Percentiles rank a stretch among this genome's conserved stretches.
phyloP scores from a whole-genome alignment of 345 rosid genomes.

The Salix arbutifolia region DNA sequence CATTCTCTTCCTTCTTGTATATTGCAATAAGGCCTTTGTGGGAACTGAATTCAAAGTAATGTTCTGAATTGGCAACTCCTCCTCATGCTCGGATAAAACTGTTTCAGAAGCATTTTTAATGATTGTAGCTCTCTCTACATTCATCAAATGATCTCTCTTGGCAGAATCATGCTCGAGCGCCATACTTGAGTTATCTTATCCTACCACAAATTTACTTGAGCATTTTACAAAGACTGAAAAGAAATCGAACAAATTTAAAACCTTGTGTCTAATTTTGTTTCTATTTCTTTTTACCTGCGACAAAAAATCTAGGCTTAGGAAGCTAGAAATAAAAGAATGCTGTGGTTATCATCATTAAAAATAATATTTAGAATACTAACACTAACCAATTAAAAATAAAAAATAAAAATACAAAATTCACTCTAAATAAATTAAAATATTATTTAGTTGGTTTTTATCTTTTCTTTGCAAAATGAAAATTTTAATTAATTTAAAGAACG shows the following conservation, averaged over 20 bases:
- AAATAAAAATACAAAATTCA: too few relatives aligned
- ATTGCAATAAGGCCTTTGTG: not conserved
- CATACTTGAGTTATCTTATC: not conserved
- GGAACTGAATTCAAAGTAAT: not conserved
- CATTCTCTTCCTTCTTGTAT: not conserved
- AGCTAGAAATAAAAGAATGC: too few relatives aligned
- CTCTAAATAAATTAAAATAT: too few relatives aligned
- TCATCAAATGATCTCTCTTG: constrained; percentile 1
- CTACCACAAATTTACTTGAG: not conserved
- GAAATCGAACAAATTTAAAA: not conserved
- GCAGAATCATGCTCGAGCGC: not conserved
- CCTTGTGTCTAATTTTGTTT: not conserved
- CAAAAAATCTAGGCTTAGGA: too few relatives aligned
- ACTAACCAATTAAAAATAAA: not conserved
- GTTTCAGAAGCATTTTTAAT: not conserved
- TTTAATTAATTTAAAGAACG: not conserved
- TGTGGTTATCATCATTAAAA: too few relatives aligned
- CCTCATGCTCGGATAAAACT: not conserved
- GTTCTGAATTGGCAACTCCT: not conserved
- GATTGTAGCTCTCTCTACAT: not conserved
- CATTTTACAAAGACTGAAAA: not conserved
- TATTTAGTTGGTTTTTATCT: too few relatives aligned
- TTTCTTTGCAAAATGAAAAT: not conserved
- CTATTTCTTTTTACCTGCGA: too few relatives aligned
- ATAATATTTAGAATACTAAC: not conserved